Evolutionary conservation across 352 stramenopile species (phyloP).

Genomic region (Globisporangium megalacanthum): DNA sequence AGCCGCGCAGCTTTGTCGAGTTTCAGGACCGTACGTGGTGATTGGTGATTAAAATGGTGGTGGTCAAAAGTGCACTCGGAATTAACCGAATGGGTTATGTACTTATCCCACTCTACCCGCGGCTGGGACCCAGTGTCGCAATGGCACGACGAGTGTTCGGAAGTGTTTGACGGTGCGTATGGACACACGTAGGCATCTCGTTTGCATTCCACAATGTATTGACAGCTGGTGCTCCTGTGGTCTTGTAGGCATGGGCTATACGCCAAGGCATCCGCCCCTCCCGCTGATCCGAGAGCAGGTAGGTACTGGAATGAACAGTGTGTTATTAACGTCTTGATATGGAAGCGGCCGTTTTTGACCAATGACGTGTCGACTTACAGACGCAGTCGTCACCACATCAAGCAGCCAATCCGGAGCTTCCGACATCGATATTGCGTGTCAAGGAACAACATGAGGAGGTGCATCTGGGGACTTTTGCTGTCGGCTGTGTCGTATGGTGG

Average conservation of each 20-base stretch:
- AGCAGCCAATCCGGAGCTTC: too few species aligned
- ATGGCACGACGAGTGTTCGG: slow-evolving; percentile 10
- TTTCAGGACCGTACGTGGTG: slow-evolving; percentile 12
- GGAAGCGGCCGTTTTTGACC: too few species aligned
- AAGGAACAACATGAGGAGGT: too few species aligned
- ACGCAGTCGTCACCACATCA: too few species aligned
- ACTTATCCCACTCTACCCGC: too few species aligned
- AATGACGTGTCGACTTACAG: too few species aligned
- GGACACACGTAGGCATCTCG: too few species aligned
- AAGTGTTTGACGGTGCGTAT: slow-evolving; percentile 14
- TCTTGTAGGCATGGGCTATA: slow-evolving; percentile 9
- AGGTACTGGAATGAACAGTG: not conserved
- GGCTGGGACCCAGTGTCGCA: slow-evolving; percentile 7
- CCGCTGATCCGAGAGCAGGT: slow-evolving; percentile 8
- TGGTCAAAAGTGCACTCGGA: not conserved
- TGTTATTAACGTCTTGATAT: too few species aligned
- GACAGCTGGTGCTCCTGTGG: not conserved
- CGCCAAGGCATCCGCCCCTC: not conserved
- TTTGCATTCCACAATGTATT: not conserved
- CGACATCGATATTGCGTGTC: too few species aligned
- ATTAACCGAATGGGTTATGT: not conserved
- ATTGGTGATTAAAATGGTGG: not conserved
- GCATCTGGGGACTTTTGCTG: too few species aligned
- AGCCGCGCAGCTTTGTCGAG: slow-evolving; percentile 16
- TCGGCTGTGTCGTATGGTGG: too few species aligned